Evolutionary conservation across 2,329 filamentous ascomycete species (phyloP).

Genomic region (Botrytis cinerea): DNA sequence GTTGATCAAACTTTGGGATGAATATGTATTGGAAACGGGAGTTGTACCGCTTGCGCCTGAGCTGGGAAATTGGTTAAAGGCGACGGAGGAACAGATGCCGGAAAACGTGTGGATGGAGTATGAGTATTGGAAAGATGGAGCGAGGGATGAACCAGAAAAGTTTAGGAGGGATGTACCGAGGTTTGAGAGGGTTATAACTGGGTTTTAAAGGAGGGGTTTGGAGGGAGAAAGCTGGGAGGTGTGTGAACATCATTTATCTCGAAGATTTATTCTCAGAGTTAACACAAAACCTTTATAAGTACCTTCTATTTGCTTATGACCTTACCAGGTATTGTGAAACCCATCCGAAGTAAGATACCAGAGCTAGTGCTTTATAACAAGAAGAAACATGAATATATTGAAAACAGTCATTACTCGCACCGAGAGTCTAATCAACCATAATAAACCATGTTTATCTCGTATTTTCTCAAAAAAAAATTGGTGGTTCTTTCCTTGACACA

Average conservation of each 20-base stretch:
- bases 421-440: neutral
- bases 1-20: slow-evolving; percentile 57
- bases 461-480: neutral
- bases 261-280: neutral
- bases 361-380: neutral
- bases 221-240: neutral
- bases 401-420: too few species aligned
- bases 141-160: slow-evolving; percentile 35
- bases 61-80: slow-evolving; percentile 58
- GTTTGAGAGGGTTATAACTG: slow-evolving; percentile 27
- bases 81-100: slow-evolving; percentile 64
- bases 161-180: slow-evolving; percentile 27
- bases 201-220: neutral
- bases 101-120: slow-evolving; percentile 68
- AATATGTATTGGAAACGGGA: slow-evolving; percentile 59
- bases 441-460: neutral
- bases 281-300: neutral
- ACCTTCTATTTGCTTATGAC: neutral
- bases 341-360: neutral
- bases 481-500: neutral
- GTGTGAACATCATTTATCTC: neutral
- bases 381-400: too few species aligned
- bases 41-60: slow-evolving; percentile 61
- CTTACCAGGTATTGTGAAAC: neutral
- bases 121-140: slow-evolving; percentile 61